Evolutionary conservation across 495 filamentous ascomycete genomes (phyloP), one percentile per base, ranked within the genome.

Genomic region (Cryomyces antarcticus): DNA sequence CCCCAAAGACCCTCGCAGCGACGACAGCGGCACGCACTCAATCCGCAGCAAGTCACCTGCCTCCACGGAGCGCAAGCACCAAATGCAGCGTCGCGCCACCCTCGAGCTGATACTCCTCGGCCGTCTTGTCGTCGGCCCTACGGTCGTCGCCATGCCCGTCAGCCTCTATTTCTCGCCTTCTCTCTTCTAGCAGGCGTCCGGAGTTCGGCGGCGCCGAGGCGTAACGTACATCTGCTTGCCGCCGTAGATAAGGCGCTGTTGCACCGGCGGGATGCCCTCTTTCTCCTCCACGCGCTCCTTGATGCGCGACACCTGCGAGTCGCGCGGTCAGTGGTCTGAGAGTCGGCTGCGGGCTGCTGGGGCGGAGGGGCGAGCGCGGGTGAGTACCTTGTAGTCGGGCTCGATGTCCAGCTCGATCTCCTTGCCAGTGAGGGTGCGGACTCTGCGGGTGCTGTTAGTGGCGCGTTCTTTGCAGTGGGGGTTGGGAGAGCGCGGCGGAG

Each of bases 261-360:
- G 89, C 27, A 93, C 88, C 12, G 89, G 89, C 29, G 89, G 89
- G 57, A 97, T 96, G 28, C 89, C 89, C 60, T 96, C 92, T 58
- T 94, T 94, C 65, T 96, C 89, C 60, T 97, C 89, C 31, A 97
- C 89, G 47, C 83, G 82, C 66, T 96, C 92, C 68, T 97, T 97
- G 68, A 97, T 93, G 50, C 80, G 73, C 37, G 81, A 78, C 53
- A 96, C 82, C 85, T 93, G 17, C 5, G 10, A 28, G 31, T 31
- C 27, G 7, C 30, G 2, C 7, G 41, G 7, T 33, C 29, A 38
- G 5, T 38, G 28, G 37, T 29, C 37, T 46, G 29, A 10, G 5
- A 44, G 37, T 37, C 37, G 17, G 33, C 45, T 36, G 12, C 33
- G 33, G 3, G 12, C 29, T 47, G 52, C 42, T 39, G 4, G 6